These are phyloP conservation scores for Ganoderma lucidum DNA, from an alignment of 1,284 basidiomycete species.

Conservation along the genomic window DNA sequence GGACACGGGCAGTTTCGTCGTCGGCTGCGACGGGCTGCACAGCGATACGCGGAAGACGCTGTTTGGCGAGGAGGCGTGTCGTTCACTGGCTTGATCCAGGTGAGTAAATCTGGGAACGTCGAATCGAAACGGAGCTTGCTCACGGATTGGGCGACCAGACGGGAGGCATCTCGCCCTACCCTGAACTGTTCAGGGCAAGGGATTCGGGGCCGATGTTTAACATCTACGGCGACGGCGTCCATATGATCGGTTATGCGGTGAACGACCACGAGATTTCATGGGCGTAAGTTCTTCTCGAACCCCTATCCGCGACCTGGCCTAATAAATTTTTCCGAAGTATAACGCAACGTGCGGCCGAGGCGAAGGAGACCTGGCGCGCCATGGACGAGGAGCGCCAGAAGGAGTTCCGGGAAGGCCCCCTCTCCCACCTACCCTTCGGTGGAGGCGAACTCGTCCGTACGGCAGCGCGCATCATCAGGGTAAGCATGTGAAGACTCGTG, in stretches of 20 bases:
- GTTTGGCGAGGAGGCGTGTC: conserved; percentile 49
- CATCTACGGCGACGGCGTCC: conserved; percentile 47
- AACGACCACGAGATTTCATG: conserved; percentile 45
- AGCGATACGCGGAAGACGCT: conserved; percentile 49
- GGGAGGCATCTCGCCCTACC: conserved; percentile 46
- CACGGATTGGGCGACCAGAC: conserved; percentile 35
- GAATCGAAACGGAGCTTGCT: not conserved
- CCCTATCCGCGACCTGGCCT: not conserved
- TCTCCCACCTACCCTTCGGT: conserved; percentile 46
- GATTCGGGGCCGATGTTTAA: conserved; percentile 40
- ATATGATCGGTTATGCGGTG: conserved; percentile 51
- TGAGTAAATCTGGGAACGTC: conserved; percentile 22
- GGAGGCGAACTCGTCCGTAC: conserved; percentile 47
- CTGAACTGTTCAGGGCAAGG: conserved; percentile 29
- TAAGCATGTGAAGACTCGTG: conserved; percentile 18
- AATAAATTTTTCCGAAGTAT: conserved; percentile 37
- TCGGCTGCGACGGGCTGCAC: conserved; percentile 58
- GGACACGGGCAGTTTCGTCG: conserved; percentile 50
- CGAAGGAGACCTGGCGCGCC: conserved; percentile 52
- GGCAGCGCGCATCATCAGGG: conserved; percentile 50
- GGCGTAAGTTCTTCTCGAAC: conserved; percentile 44
- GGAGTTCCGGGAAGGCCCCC: conserved; percentile 42
- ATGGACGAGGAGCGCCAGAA: conserved; percentile 45
- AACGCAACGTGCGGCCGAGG: conserved; percentile 48
- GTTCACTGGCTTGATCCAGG: conserved; percentile 53